Percentiles rank a stretch among this genome's conserved stretches.
These are phyloP conservation scores for Mortierella sp. DNA, from an alignment of 371 early-diverging fungal species.

Conservation along the genomic window DNA sequence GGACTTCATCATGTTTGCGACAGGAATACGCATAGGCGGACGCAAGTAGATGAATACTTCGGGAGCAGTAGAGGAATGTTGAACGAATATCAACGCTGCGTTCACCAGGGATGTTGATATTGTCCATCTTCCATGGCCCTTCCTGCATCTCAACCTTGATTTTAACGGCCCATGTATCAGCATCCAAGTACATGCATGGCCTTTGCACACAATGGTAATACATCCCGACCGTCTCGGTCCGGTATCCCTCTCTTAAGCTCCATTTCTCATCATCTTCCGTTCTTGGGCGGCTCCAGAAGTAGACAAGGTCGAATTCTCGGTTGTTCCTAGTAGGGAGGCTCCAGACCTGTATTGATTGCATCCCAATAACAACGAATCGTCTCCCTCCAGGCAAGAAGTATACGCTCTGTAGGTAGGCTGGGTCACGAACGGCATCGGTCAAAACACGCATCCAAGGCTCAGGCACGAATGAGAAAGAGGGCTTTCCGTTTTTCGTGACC, in stretches of 20 bases:
- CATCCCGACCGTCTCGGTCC: constrained; percentile 19
- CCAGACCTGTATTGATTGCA: constrained; percentile 47
- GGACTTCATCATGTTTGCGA: too few relatives aligned
- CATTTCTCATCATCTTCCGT: background rate
- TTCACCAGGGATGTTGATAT: constrained; percentile 27
- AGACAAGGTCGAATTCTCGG: constrained; percentile 28
- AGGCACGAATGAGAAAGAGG: constrained; percentile 37
- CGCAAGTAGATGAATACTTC: constrained; percentile 26
- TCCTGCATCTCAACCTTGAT: constrained; percentile 28
- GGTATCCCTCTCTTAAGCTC: background rate
- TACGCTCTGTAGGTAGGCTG: constrained; percentile 16
- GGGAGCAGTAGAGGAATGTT: constrained; percentile 26
- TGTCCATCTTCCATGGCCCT: constrained; percentile 10
- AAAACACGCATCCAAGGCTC: constrained; percentile 48
- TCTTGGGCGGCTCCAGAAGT: constrained; percentile 43
- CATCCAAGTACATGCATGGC: constrained; percentile 17
- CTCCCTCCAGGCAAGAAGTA: constrained; percentile 30
- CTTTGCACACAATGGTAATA: constrained; percentile 22
- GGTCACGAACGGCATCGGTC: constrained; percentile 10
- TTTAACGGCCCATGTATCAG: constrained; percentile 2
- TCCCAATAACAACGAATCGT: constrained; percentile 36
- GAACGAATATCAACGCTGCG: constrained; percentile 11
- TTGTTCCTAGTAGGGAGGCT: constrained; percentile 24
- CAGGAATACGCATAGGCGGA: too few relatives aligned
- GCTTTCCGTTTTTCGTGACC: constrained; percentile 13